Evolutionary conservation across 2,329 filamentous ascomycete genomes (phyloP), one percentile per base, ranked within the genome.

Genomic region (Metarhizium robertsii): DNA sequence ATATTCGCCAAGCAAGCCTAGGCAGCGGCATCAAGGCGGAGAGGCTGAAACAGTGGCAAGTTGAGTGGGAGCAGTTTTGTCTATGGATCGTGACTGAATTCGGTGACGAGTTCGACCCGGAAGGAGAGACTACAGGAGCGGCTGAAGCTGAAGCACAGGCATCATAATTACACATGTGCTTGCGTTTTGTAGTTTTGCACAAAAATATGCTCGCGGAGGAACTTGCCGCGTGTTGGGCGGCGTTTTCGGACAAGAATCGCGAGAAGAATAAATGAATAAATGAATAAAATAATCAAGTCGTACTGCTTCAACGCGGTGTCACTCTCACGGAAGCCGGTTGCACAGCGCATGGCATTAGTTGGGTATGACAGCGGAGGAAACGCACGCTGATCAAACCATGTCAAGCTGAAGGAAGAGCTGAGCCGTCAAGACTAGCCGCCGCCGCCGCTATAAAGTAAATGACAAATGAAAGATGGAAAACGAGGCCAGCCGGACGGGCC

Each of bases 31-130:
- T 87, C 53, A 87, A 94, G 67, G 88, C 88, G 0, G 67, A 84
- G 67, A 78, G 86, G 59, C 71, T 97, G 69, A 83, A 84, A 67
- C 79, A 92, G 69, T 96, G 92, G 90, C 80, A 82, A 52, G 73
- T 83, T 40, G 83, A 88, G 61, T 97, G 92, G 84, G 92, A 97
- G 75, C 79, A 83, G 65, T 97, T 94, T 67, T 97, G 92, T 66
- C 78, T 90, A 54, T 96, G 91, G 91, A 78, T 97, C 48, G 87
- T 96, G 10, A 77, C 84, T 42, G 88, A 95, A 72, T 95, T 81
- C 63, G 79, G 75, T 8, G 76, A 79, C 0, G 84, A 92, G 70
- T 92, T 81, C 54, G 75, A 68, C 38, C 64, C 55, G 0, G 64
- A 67, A 13, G 61, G 59, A 10, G 55, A 53, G 13, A 54, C 45